Percentiles rank a stretch among this genome's conserved stretches.
phyloP scores from a whole-genome alignment of 2,329 filamentous ascomycete species.

The Claviceps sp. region DNA sequence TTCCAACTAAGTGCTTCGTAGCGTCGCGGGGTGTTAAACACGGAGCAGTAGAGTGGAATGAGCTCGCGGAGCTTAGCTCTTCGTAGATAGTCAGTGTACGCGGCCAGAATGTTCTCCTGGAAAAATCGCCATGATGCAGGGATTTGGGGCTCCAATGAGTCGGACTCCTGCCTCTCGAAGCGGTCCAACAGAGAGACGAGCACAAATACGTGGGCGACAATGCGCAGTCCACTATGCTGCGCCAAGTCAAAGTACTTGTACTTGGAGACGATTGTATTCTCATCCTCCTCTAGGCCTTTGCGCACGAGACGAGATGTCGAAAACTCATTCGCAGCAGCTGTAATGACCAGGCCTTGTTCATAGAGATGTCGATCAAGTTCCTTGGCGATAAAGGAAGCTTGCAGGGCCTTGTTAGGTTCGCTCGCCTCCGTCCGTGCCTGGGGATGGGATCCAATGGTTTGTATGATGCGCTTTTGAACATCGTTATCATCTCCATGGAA shows the following conservation, averaged over 20 bases:
- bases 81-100: conserved; percentile 70
- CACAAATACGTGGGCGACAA: conserved; percentile 53
- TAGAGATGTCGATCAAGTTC: conserved; percentile 44
- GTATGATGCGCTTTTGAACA: conserved; percentile 45
- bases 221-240: conserved; percentile 51
- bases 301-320: conserved; percentile 16
- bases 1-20: conserved; percentile 64
- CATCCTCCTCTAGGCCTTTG: conserved; percentile 7
- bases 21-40: conserved; percentile 50
- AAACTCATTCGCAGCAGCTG: conserved; percentile 12
- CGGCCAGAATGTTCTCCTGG: conserved; percentile 64
- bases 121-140: conserved; percentile 24
- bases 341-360: conserved; percentile 38
- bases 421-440: conserved; percentile 44
- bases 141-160: conserved; percentile 5
- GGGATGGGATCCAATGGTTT: conserved; percentile 42
- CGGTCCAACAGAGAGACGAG: conserved; percentile 55
- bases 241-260: conserved; percentile 39
- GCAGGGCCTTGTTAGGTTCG: conserved; percentile 59
- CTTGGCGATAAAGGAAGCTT: conserved; percentile 59
- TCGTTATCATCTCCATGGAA: conserved; percentile 43
- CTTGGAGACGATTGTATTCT: conserved; percentile 21
- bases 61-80: conserved; percentile 60
- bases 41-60: conserved; percentile 79
- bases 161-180: conserved; percentile 23